Evolutionary conservation across 305 asterid species (phyloP).

Genomic region (Fraxinus sp.): DNA sequence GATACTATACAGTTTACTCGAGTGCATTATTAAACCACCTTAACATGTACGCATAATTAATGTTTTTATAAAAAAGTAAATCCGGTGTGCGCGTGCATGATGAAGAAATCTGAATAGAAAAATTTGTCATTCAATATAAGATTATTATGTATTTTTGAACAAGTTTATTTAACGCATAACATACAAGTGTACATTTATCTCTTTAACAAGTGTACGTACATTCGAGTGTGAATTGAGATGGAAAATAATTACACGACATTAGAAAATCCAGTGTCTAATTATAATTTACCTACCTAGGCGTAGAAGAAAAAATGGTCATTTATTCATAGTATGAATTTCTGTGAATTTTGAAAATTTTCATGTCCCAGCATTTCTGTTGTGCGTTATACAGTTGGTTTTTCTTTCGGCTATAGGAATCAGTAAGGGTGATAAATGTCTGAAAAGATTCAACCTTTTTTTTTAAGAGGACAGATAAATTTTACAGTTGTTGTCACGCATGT

Average conservation of each 20-base stretch:
- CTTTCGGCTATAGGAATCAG: not conserved
- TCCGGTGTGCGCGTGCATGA: not conserved
- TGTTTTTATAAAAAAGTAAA: too few species aligned
- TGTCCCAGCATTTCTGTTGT: not conserved
- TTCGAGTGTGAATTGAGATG: not conserved
- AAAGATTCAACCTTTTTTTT: not conserved
- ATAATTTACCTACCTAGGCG: not conserved
- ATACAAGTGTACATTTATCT: too few species aligned
- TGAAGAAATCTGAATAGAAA: not conserved
- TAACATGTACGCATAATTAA: not conserved
- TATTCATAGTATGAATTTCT: not conserved
- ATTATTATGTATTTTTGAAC: too few species aligned
- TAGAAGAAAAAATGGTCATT: not conserved
- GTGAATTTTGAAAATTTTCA: not conserved
- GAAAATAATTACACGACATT: not conserved
- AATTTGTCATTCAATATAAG: not conserved
- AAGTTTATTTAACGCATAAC: not conserved
- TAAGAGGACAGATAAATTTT: not conserved
- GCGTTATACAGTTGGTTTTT: not conserved
- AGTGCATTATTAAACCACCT: too few species aligned
- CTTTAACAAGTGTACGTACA: not conserved
- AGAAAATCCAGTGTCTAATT: not conserved
- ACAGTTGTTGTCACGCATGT: slow-evolving; percentile 8
- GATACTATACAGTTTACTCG: too few species aligned
- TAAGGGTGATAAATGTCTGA: not conserved